These are phyloP conservation scores for Pseudogymnoascus sp. DNA, from an alignment of 2,329 filamentous ascomycete species.

Conservation along the genomic window DNA sequence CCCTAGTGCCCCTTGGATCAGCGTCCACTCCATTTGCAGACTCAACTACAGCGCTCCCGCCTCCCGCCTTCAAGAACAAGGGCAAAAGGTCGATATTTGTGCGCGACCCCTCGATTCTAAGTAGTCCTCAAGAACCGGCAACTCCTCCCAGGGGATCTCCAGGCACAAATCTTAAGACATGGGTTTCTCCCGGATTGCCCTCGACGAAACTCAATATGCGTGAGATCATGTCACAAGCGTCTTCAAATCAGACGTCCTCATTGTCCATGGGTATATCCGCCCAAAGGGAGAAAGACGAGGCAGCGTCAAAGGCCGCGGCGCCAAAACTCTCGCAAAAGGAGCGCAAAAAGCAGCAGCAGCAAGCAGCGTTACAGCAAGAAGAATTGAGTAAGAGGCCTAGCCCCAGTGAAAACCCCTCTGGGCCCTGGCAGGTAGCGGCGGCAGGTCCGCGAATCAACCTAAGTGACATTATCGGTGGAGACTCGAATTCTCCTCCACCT, in stretches of 20 bases:
- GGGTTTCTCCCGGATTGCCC: constrained; percentile 24
- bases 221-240: constrained; percentile 75
- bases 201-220: constrained; percentile 44
- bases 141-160: background rate
- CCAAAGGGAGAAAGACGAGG: constrained; percentile 32
- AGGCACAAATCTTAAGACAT: constrained; percentile 19
- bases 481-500: constrained; percentile 18
- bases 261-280: constrained; percentile 47
- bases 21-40: background rate
- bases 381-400: background rate
- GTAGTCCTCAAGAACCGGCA: background rate
- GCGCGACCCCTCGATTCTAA: background rate
- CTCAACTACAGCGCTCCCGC: background rate
- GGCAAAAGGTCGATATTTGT: background rate
- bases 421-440: constrained; percentile 60
- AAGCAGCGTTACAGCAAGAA: constrained; percentile 32
- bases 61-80: background rate
- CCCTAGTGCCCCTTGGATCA: background rate
- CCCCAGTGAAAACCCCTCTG: constrained; percentile 24
- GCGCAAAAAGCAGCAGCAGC: constrained; percentile 71
- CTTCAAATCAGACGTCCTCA: constrained; percentile 38
- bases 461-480: constrained; percentile 38
- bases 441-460: constrained; percentile 40
- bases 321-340: constrained; percentile 83
- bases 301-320: constrained; percentile 31